Evolutionary conservation across 176 grass and related monocot species (phyloP).

Genomic region (Sorghum bicolor): DNA sequence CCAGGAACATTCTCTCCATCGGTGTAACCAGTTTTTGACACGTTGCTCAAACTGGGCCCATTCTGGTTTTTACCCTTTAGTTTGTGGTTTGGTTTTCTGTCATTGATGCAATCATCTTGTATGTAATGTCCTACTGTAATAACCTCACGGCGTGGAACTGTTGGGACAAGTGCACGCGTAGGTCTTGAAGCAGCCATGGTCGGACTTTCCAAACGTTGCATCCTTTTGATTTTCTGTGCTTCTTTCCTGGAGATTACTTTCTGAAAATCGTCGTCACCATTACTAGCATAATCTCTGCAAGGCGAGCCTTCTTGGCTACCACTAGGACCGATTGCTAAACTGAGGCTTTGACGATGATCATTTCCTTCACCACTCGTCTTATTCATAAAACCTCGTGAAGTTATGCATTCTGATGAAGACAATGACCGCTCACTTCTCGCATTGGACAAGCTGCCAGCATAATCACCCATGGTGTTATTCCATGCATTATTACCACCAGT

Average conservation of each 20-base stretch:
- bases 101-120: not conserved
- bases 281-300: constrained; percentile 1
- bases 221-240: constrained; percentile 26
- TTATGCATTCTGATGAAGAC: not conserved
- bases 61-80: not conserved
- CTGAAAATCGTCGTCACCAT: constrained; percentile 28
- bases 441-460: not conserved
- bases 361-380: not conserved
- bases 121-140: constrained; percentile 29
- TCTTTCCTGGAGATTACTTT: constrained; percentile 31
- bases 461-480: too few species aligned
- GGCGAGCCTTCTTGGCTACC: constrained; percentile 7
- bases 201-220: not conserved
- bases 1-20: not conserved
- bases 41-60: not conserved
- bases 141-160: not conserved
- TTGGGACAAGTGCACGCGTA: not conserved
- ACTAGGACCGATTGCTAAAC: not conserved
- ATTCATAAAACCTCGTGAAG: not conserved
- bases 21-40: not conserved
- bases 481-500: too few species aligned
- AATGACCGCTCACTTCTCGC: constrained; percentile 17
- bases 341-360: not conserved
- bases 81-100: constrained; percentile 24
- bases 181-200: not conserved